phyloP scores from a whole-genome alignment of 192 early-diverging fungal genomes.

The Coemansia sp. region DNA sequence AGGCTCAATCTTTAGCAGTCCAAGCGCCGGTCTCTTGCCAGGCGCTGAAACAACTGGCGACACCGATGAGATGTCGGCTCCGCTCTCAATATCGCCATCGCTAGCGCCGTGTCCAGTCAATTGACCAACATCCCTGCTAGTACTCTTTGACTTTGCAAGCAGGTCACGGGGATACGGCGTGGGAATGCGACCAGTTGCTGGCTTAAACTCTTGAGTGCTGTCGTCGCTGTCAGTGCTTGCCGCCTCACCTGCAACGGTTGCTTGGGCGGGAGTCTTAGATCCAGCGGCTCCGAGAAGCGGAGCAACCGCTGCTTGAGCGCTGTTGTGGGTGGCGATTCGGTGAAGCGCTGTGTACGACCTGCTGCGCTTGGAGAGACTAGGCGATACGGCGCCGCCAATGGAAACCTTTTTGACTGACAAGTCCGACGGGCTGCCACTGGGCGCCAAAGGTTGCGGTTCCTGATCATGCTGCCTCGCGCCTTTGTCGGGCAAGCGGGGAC shows the following conservation, averaged over 20 bases:
- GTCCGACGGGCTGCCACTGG: no score
- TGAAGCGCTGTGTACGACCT: constrained; percentile 32
- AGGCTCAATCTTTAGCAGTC: constrained; percentile 10
- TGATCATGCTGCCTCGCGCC: constrained; percentile 1
- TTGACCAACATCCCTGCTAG: background rate
- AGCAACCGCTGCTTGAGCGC: constrained; percentile 21
- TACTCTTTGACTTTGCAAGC: background rate
- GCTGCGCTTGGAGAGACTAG: constrained; percentile 13
- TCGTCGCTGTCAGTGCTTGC: background rate
- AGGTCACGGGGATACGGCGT: constrained; percentile 36
- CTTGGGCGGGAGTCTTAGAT: background rate
- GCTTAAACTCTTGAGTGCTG: constrained; percentile 8
- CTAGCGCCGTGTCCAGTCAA: background rate
- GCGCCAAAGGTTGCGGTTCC: background rate
- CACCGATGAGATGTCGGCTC: background rate
- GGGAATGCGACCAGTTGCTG: constrained; percentile 27
- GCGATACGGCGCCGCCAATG: background rate
- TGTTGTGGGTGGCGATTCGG: constrained; percentile 34
- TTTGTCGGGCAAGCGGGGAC: background rate
- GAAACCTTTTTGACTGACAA: background rate
- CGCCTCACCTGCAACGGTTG: background rate
- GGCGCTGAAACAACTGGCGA: background rate
- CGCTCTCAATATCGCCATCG: background rate
- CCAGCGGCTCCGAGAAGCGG: background rate
- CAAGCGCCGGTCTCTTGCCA: background rate